These are phyloP conservation scores for Kalmanozyma brasiliensis DNA, from an alignment of 1,284 basidiomycete genomes.

Conservation along the genomic window DNA sequence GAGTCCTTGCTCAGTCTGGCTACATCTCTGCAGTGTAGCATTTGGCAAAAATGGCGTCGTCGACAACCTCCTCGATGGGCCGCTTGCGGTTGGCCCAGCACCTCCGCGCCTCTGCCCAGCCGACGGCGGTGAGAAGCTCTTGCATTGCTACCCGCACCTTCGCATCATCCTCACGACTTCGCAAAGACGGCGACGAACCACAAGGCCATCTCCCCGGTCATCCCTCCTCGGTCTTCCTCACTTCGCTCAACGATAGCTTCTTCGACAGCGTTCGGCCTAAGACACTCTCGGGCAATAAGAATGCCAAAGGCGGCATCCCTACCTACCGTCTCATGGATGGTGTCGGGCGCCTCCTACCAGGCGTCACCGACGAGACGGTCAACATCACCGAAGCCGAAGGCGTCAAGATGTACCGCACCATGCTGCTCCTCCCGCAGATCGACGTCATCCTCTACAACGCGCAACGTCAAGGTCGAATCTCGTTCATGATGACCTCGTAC, in stretches of 20 bases:
- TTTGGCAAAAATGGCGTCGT: conserved; percentile 10
- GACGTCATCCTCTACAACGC: conserved; percentile 91
- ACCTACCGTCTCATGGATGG: conserved; percentile 60
- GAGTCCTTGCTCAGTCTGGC: neutral
- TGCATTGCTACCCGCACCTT: conserved; percentile 6
- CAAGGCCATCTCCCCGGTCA: conserved; percentile 58
- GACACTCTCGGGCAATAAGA: conserved; percentile 36
- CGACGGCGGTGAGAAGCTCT: neutral
- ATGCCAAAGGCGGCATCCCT: conserved; percentile 56
- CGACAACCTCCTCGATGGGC: conserved; percentile 3
- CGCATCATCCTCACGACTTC: conserved; percentile 12
- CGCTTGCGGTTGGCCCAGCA: conserved; percentile 15
- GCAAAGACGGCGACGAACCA: conserved; percentile 41
- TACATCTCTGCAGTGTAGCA: neutral
- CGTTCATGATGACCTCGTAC: conserved; percentile 81
- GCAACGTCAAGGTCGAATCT: conserved; percentile 91
- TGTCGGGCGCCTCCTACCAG: conserved; percentile 48
- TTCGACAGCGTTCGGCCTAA: conserved; percentile 53
- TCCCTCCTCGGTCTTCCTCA: conserved; percentile 55
- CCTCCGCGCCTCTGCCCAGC: neutral
- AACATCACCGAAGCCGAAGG: conserved; percentile 51
- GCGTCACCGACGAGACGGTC: conserved; percentile 54
- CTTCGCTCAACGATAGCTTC: conserved; percentile 56
- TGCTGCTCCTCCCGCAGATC: conserved; percentile 77
- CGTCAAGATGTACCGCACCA: conserved; percentile 55